Evolutionary conservation across 2,329 filamentous ascomycete species (phyloP), one percentile per base, ranked within the genome.

Genomic region (Aspergillus fructus): DNA sequence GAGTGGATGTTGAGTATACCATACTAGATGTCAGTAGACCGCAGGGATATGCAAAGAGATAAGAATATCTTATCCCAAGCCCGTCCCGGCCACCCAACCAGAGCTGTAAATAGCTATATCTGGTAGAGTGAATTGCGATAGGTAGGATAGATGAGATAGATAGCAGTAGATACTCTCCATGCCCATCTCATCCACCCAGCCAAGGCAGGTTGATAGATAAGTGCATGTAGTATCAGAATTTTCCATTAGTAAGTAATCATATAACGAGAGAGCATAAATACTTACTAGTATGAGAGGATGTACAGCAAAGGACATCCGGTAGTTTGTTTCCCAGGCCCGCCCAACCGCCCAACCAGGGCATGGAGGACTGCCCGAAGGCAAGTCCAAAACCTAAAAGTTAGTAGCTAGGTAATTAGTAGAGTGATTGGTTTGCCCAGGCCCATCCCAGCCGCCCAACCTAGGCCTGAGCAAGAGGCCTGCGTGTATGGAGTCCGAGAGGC

Each of bases 121-220:
- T 15, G 15, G 12, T 13, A 13, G 6, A 37, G 34, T 37, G 15
- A 7, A 37, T 37, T 11, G 12, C 33, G 13, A 37, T 37, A 27
- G 27, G 9, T 11, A 9, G 27, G 9, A 11, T 30, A 30, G 27
- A 30, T 30, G 27, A 9, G 9, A 13, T 37, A 37, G 34, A 37
- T 37, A 5, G 34, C 0, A n/a, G 15, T 37, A 37, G 13, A 37
- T n/a, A 1, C 1, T 5, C n/a, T 37, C 56, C 59, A 59, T 34
- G 59, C 58, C 59, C 57, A 40, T 48, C 59, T 51, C 59, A 39
- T 24, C 57, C 59, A 53, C 59, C 56, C 56, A 42, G 37, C 51
- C 56, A 45, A 30, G 27, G 27, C 9, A 1, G 9, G 27, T 30
- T 9, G 9, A 30, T 30, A 30, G 27, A 30, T 30, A 4, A 30